Percentiles rank a stretch among this genome's conserved stretches.
Evolutionary conservation across 495 filamentous ascomycete genomes (phyloP).

Genomic region (Penicillium flavigenum): DNA sequence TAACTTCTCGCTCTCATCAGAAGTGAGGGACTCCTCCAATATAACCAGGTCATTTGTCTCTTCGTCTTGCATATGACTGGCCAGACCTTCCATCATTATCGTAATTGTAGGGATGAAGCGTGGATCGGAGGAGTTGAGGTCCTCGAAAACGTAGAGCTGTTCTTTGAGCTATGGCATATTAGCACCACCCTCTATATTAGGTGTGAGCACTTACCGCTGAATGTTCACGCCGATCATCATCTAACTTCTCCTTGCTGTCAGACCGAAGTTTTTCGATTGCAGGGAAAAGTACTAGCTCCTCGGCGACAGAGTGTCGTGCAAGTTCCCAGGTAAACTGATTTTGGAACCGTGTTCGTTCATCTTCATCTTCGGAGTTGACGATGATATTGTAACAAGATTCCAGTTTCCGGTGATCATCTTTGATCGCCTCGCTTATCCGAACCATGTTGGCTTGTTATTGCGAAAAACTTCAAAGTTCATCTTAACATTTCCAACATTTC

Average conservation of each 20-base stretch:
- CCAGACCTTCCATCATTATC: slow-evolving; percentile 50
- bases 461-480: not conserved
- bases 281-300: slow-evolving; percentile 69
- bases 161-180: slow-evolving; percentile 55
- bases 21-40: slow-evolving; percentile 49
- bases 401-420: slow-evolving; percentile 59
- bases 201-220: slow-evolving; percentile 38
- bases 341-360: slow-evolving; percentile 54
- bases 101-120: slow-evolving; percentile 55
- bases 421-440: slow-evolving; percentile 25
- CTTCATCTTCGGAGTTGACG: slow-evolving; percentile 45
- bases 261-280: slow-evolving; percentile 58
- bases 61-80: slow-evolving; percentile 58
- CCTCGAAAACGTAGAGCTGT: slow-evolving; percentile 58
- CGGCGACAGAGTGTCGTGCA: slow-evolving; percentile 60
- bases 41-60: slow-evolving; percentile 53
- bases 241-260: slow-evolving; percentile 49
- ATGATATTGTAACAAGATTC: slow-evolving; percentile 58
- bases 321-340: slow-evolving; percentile 71
- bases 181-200: not conserved
- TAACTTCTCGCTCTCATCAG: slow-evolving; percentile 41
- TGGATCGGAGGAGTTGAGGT: slow-evolving; percentile 42
- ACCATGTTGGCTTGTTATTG: slow-evolving; percentile 12
- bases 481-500: no score
- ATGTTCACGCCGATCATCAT: slow-evolving; percentile 59